Evolutionary conservation across 2,329 filamentous ascomycete genomes (phyloP).

Genomic region (Camillea tinctor): DNA sequence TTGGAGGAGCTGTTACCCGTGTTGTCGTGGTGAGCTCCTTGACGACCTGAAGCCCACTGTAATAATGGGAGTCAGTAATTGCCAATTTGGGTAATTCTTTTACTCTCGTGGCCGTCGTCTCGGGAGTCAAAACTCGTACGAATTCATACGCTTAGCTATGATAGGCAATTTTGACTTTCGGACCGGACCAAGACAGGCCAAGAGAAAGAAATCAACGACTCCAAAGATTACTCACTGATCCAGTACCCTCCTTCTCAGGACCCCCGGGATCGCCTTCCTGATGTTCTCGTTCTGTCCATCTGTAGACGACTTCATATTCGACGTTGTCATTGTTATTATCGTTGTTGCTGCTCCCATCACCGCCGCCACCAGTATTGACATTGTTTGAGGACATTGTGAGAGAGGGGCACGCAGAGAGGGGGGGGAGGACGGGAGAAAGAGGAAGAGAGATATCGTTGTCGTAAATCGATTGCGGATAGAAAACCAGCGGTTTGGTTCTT

Average conservation of each 20-base stretch:
- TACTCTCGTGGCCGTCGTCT: no score
- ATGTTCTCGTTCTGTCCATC: not conserved
- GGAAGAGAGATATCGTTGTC: not conserved
- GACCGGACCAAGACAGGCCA: no score
- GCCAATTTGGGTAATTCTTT: no score
- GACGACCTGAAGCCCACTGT: not conserved
- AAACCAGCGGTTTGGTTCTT: not conserved
- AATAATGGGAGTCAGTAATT: no score
- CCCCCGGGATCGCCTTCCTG: not conserved
- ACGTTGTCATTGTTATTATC: not conserved
- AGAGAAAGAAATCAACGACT: no score
- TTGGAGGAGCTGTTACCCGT: not conserved
- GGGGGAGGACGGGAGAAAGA: no score
- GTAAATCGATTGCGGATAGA: not conserved
- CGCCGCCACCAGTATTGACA: no score
- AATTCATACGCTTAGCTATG: no score
- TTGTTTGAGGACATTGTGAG: not conserved
- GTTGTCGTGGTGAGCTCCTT: not conserved
- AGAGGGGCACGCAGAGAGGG: no score
- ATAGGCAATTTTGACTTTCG: no score
- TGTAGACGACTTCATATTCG: not conserved
- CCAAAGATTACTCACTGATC: no score
- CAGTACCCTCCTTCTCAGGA: not conserved
- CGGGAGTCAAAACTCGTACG: no score
- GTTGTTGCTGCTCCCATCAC: not conserved